These are phyloP conservation scores for Sugiyamaella xylanicola DNA, from an alignment of 1,139 yeast genomes.

Conservation along the genomic window DNA sequence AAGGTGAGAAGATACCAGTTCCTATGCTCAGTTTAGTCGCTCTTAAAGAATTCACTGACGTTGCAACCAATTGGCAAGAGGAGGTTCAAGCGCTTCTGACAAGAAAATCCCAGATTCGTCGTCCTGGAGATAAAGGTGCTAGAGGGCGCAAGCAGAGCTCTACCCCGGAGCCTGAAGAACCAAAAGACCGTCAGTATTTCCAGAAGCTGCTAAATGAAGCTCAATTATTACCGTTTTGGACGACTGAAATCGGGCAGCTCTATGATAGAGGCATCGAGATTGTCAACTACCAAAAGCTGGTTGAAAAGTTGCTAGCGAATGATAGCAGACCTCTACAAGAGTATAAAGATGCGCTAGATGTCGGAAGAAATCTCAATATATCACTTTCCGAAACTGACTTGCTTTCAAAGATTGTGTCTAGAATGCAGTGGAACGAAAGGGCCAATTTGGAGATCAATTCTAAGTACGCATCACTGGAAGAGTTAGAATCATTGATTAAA, in stretches of 20 bases:
- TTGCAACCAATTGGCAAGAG: slow-evolving; percentile 55
- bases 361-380: slow-evolving; percentile 64
- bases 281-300: slow-evolving; percentile 55
- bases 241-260: slow-evolving; percentile 64
- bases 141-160: neutral
- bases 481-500: slow-evolving; percentile 45
- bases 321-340: slow-evolving; percentile 34
- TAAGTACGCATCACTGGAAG: slow-evolving; percentile 38
- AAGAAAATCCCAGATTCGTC: slow-evolving; percentile 56
- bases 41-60: slow-evolving; percentile 48
- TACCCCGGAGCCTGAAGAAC: slow-evolving; percentile 28
- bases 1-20: slow-evolving; percentile 57
- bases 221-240: slow-evolving; percentile 52
- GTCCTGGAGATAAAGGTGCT: slow-evolving; percentile 32
- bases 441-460: slow-evolving; percentile 34
- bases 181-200: slow-evolving; percentile 35
- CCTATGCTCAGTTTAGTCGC: slow-evolving; percentile 41
- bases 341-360: slow-evolving; percentile 40
- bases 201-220: slow-evolving; percentile 51
- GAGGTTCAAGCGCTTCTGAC: slow-evolving; percentile 56
- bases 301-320: slow-evolving; percentile 42
- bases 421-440: slow-evolving; percentile 53
- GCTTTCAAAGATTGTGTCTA: slow-evolving; percentile 52
- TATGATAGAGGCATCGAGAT: slow-evolving; percentile 58
- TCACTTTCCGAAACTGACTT: slow-evolving; percentile 54